phyloP scores from a whole-genome alignment of 352 stramenopile genomes.

The Thalassiosira sp. region DNA sequence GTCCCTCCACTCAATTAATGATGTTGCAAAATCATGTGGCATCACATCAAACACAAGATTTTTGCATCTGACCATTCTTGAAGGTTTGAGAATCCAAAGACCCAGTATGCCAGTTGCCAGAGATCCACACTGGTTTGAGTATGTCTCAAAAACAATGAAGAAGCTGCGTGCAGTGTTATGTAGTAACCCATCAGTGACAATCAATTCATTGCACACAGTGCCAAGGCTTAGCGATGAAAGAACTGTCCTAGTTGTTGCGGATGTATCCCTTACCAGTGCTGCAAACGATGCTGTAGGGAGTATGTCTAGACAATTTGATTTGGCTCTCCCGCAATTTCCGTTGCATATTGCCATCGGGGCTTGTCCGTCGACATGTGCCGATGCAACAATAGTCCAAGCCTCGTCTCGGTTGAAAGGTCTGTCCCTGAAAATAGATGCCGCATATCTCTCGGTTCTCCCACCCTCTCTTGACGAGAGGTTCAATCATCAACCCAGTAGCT shows the following conservation, averaged over 20 bases:
- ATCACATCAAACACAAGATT: neutral
- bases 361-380: neutral
- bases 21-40: neutral
- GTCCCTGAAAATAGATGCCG: neutral
- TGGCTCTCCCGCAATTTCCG: neutral
- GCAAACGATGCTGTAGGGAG: neutral
- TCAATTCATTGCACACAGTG: neutral
- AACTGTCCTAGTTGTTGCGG: neutral
- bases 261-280: neutral
- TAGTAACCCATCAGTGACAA: neutral
- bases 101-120: neutral
- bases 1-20: neutral
- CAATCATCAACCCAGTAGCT: too few relatives aligned
- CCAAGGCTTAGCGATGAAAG: neutral
- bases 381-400: neutral
- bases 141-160: neutral
- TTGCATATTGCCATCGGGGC: neutral
- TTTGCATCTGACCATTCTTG: neutral
- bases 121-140: neutral
- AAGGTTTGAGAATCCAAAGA: neutral
- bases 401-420: neutral
- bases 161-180: neutral
- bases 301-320: neutral
- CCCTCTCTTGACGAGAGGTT: constrained; percentile 3
- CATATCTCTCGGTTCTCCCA: neutral